Evolutionary conservation across 768 basidiomycete species (phyloP), one percentile per base, ranked within the genome.

Genomic region (Hebeloma cylindrosporum): DNA sequence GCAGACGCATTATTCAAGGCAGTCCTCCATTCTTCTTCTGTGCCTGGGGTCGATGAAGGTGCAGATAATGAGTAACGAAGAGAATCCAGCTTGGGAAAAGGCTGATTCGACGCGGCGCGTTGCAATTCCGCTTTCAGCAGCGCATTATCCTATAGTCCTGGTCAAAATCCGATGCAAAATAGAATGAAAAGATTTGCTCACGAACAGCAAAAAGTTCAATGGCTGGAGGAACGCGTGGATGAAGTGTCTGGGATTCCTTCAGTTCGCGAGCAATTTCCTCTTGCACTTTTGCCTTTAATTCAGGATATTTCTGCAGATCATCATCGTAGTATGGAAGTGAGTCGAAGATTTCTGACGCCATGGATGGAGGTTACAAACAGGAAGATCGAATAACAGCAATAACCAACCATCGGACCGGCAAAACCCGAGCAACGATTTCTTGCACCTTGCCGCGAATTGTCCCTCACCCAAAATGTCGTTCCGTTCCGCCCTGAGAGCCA

Each of bases 241-340:
- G 88, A 30, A 87, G 68, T n/a, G 65, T 65, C 30, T 79, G 78
- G 13, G 78, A 69, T 52, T 79, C 82, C 51, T 78, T 74, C 40
- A 57, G 48, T 60, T 90, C 83, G n/a, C 78, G 75, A 20, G 82
- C 82, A 29, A 93, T 66, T 61, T 92, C 90, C 52, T 72, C 72
- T 44, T 88, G 85, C 11, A 92, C 90, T 60, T 83, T 85, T 60
- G 82, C 78, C 61, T 77, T 82, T 28, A 93, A 70, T 28, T 74
- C 57, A 1, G 90, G 88, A 48, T 77, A 79, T 43, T 78, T 78
- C 48, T 92, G 87, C 40, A 94, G 75, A 62, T 96, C 92, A 61
- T 93, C 89, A 70, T 97, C 93, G 59, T 90, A 93, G 69, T 96
- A 97, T 13, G 93, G 93, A 51, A 96, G 74, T 18, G 92, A 88